A percentile compares a stretch with the other conserved stretches of the same genome.
These are phyloP conservation scores for Fraxinus angustifolia DNA, from an alignment of 305 asterid species.

Conservation along the genomic window DNA sequence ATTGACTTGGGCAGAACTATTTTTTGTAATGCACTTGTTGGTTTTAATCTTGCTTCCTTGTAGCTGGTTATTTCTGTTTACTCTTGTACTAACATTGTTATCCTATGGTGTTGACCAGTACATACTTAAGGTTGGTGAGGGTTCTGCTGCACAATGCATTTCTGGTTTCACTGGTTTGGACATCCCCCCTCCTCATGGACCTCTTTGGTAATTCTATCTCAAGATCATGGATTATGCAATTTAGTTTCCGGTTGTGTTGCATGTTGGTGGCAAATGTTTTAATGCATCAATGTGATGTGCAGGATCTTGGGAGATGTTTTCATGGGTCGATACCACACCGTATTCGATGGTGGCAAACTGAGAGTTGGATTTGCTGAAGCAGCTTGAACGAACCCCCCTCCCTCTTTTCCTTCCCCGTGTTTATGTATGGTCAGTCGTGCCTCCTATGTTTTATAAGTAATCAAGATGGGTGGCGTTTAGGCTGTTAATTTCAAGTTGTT, in stretches of 20 bases:
- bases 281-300: constrained; percentile 19
- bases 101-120: constrained; percentile 36
- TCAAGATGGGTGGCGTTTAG: not conserved
- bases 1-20: not conserved
- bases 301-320: constrained; percentile 95
- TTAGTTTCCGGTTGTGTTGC: not conserved
- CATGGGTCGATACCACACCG: constrained; percentile 95
- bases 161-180: constrained; percentile 69
- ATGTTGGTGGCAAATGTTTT: not conserved
- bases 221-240: not conserved
- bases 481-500: not conserved
- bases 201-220: constrained; percentile 49
- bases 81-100: not conserved
- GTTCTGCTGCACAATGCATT: constrained; percentile 61
- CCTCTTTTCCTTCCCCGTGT: not conserved
- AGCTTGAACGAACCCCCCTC: constrained; percentile 28
- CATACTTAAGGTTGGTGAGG: constrained; percentile 69
- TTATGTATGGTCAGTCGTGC: not conserved
- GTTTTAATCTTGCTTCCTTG: not conserved
- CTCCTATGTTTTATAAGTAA: not conserved
- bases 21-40: not conserved
- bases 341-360: constrained; percentile 63
- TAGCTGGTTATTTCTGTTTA: not conserved
- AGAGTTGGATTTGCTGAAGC: constrained; percentile 96
- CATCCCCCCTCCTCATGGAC: constrained; percentile 74